Evolutionary conservation across 331 rosid genomes (phyloP).

Genomic region (Rhamnella rubrinervis): DNA sequence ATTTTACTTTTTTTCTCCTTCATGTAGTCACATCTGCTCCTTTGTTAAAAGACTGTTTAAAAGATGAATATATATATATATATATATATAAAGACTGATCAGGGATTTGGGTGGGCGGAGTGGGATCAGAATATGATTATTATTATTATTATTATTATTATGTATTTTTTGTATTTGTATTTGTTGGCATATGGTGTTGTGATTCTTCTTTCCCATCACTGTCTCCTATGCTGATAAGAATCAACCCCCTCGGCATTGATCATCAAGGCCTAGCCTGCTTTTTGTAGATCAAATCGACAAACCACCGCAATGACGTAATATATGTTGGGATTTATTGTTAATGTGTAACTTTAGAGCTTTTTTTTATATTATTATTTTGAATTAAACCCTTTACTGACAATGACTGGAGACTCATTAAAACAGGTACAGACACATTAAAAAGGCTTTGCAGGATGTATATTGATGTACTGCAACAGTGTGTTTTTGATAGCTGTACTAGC

Average conservation of each 20-base stretch:
- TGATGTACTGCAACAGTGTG: too few species aligned
- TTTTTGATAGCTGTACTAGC: too few species aligned
- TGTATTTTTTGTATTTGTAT: conserved; percentile 29
- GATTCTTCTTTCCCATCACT: conserved; percentile 42
- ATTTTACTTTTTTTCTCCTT: neutral
- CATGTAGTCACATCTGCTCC: conserved; percentile 34
- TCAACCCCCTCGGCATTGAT: conserved; percentile 34
- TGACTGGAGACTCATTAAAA: too few species aligned
- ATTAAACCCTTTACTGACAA: too few species aligned
- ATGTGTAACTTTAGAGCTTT: too few species aligned
- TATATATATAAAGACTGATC: neutral
- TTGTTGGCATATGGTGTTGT: conserved; percentile 18
- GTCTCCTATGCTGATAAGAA: conserved; percentile 50
- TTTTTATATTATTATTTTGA: too few species aligned
- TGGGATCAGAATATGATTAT: conserved; percentile 55
- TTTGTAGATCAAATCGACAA: neutral
- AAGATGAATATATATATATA: neutral
- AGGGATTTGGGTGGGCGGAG: conserved; percentile 46
- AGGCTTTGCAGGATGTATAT: too few species aligned
- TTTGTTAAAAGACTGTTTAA: conserved; percentile 30
- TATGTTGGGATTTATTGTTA: neutral
- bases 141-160: conserved; percentile 19
- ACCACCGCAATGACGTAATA: neutral
- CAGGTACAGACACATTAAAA: too few species aligned
- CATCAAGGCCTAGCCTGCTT: conserved; percentile 8